Evolutionary conservation across 495 filamentous ascomycete genomes (phyloP).

Genomic region (Trichodelitschia bisporula): DNA sequence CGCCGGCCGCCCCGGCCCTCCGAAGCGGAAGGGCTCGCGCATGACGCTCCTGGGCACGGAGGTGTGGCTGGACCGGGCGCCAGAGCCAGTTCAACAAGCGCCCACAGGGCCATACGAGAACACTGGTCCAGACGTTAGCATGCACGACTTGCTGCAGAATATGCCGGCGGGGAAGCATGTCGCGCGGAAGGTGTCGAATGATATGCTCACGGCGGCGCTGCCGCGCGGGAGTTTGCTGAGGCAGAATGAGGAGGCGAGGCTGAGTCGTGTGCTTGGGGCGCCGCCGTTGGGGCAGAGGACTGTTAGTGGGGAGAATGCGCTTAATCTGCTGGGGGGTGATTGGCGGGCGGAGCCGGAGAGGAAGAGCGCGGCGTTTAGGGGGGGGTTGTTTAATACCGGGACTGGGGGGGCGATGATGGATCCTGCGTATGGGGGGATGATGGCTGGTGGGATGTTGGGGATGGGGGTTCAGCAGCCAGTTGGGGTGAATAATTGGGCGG

Average conservation of each 20-base stretch:
- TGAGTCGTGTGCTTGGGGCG: background rate
- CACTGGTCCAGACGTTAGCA: conserved; percentile 21
- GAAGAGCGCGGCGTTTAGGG: conserved; percentile 15
- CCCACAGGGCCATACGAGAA: background rate
- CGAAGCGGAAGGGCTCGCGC: background rate
- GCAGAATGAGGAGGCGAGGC: conserved; percentile 1
- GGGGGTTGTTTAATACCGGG: conserved; percentile 26
- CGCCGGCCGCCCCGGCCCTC: conserved; percentile 4
- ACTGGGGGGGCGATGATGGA: conserved; percentile 7
- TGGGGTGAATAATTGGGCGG: background rate
- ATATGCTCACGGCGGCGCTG: background rate
- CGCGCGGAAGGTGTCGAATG: conserved; percentile 5
- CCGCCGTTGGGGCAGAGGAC: background rate
- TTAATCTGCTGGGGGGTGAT: conserved; percentile 5
- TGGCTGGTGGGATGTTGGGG: background rate
- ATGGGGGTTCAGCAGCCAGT: background rate
- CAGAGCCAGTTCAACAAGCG: background rate
- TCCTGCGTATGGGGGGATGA: background rate
- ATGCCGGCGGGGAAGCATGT: conserved; percentile 7
- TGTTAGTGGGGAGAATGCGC: conserved; percentile 11
- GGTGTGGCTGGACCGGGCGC: conserved; percentile 9
- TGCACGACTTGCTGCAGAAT: conserved; percentile 36
- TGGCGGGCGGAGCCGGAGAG: conserved; percentile 12
- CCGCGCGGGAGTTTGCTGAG: conserved; percentile 5
- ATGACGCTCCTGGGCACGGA: conserved; percentile 4